Evolutionary conservation across 305 asterid species (phyloP).

Genomic region (Solanum hybrid): DNA sequence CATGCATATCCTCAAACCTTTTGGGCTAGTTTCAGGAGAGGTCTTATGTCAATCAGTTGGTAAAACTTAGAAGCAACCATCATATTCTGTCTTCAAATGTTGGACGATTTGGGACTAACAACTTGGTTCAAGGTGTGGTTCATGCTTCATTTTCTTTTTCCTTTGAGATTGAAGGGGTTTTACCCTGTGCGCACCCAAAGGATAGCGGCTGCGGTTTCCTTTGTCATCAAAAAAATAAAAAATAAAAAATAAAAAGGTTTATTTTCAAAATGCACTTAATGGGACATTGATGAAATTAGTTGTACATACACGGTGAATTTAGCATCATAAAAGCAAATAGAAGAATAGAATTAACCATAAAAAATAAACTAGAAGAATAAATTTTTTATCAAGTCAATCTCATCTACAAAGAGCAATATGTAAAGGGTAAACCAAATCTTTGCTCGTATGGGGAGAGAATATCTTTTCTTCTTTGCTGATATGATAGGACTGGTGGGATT

Average conservation of each 20-base stretch:
- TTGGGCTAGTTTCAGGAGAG: not conserved
- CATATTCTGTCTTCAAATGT: not conserved
- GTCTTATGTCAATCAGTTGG: not conserved
- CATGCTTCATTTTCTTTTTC: not conserved
- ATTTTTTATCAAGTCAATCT: not conserved
- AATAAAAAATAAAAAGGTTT: not conserved
- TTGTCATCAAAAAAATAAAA: too few species aligned
- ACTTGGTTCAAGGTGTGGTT: not conserved
- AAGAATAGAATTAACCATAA: not conserved
- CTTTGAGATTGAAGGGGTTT: not conserved
- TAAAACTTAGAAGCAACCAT: not conserved
- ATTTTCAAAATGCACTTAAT: not conserved
- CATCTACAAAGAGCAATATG: not conserved
- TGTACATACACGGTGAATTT: not conserved
- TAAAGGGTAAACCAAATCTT: not conserved
- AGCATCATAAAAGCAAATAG: not conserved
- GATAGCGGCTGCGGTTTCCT: too few species aligned
- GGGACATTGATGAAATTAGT: not conserved
- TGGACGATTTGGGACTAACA: not conserved
- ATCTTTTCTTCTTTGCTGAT: not conserved
- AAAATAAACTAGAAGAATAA: not conserved
- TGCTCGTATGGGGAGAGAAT: not conserved
- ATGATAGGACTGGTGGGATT: not conserved
- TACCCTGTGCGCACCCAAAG: too few species aligned
- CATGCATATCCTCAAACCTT: not conserved